phyloP scores from a whole-genome alignment of 2,329 filamentous ascomycete genomes.

The Hypoxylon sp. region DNA sequence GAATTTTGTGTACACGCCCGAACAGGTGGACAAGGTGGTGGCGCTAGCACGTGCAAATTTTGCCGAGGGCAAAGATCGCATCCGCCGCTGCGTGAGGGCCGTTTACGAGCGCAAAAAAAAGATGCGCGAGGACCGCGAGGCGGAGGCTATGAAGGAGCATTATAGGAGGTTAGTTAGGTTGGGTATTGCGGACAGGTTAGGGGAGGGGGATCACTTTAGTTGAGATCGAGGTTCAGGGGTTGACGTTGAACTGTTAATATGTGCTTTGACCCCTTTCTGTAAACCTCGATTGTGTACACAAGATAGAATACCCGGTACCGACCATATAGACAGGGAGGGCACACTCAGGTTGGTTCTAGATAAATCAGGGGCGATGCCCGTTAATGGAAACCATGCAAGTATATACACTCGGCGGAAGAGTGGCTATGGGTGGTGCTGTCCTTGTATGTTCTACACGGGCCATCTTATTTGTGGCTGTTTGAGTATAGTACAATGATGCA shows the following conservation, averaged over 20 bases:
- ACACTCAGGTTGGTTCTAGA: slow-evolving; percentile 16
- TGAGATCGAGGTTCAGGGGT: slow-evolving; percentile 50
- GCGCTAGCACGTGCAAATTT: slow-evolving; percentile 88
- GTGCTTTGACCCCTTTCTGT: background rate
- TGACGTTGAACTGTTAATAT: background rate
- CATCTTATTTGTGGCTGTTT: slow-evolving; percentile 26
- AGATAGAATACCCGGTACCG: slow-evolving; percentile 10
- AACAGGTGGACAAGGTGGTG: slow-evolving; percentile 89
- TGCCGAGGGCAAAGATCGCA: slow-evolving; percentile 81
- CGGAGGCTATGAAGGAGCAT: slow-evolving; percentile 54
- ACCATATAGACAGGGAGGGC: slow-evolving; percentile 12
- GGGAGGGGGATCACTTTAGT: slow-evolving; percentile 76
- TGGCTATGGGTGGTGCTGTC: slow-evolving; percentile 36
- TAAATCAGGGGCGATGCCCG: slow-evolving; percentile 19
- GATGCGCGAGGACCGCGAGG: slow-evolving; percentile 68
- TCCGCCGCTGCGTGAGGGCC: slow-evolving; percentile 81
- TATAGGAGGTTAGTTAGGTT: slow-evolving; percentile 62
- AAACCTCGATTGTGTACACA: slow-evolving; percentile 17
- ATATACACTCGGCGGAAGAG: slow-evolving; percentile 38
- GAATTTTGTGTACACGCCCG: slow-evolving; percentile 96
- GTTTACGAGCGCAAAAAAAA: slow-evolving; percentile 94
- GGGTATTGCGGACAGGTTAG: slow-evolving; percentile 68
- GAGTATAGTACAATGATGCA: slow-evolving; percentile 43
- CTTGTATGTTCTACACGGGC: slow-evolving; percentile 36
- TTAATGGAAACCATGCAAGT: slow-evolving; percentile 26